Percentiles rank a stretch among this genome's conserved stretches.
Evolutionary conservation across 164 flowering plant species (phyloP).

Genomic region (Liquidambar formosana): DNA sequence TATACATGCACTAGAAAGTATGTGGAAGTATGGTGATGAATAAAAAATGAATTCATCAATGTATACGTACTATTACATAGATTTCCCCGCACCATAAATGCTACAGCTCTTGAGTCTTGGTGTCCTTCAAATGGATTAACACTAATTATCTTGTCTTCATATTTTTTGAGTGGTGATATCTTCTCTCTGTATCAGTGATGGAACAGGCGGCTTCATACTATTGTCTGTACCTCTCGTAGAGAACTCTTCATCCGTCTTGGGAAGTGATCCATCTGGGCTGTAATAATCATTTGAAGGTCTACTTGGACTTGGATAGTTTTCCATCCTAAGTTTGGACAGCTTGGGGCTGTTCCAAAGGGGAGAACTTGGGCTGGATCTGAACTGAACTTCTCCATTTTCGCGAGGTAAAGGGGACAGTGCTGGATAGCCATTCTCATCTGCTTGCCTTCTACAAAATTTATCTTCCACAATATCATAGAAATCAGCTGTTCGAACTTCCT

Average conservation of each 20-base stretch:
- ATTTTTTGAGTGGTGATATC: conserved; percentile 4
- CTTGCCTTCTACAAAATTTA: conserved; percentile 14
- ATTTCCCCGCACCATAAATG: not conserved
- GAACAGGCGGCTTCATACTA: conserved; percentile 48
- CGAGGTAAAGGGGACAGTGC: conserved; percentile 41
- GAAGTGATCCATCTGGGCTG: conserved; percentile 21
- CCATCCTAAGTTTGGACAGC: conserved; percentile 13
- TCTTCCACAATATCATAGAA: conserved; percentile 53
- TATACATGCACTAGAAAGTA: too few relatives aligned
- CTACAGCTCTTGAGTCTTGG: not conserved
- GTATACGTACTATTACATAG: not conserved
- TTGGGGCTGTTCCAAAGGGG: conserved; percentile 19
- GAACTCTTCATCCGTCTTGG: conserved; percentile 32
- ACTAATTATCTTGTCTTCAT: not conserved
- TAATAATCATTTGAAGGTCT: conserved; percentile 15
- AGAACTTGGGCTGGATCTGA: conserved; percentile 22
- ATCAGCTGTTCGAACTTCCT: conserved; percentile 87
- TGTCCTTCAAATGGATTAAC: not conserved
- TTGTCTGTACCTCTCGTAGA: conserved; percentile 14
- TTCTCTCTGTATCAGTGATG: conserved; percentile 37
- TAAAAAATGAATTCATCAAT: not conserved
- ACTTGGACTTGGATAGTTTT: conserved; percentile 20
- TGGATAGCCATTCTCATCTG: not conserved
- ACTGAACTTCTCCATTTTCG: conserved; percentile 33
- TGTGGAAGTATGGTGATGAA: too few relatives aligned